These are phyloP conservation scores for Platanthera zijinensis DNA, from an alignment of 106 monocot genomes.

Conservation along the genomic window DNA sequence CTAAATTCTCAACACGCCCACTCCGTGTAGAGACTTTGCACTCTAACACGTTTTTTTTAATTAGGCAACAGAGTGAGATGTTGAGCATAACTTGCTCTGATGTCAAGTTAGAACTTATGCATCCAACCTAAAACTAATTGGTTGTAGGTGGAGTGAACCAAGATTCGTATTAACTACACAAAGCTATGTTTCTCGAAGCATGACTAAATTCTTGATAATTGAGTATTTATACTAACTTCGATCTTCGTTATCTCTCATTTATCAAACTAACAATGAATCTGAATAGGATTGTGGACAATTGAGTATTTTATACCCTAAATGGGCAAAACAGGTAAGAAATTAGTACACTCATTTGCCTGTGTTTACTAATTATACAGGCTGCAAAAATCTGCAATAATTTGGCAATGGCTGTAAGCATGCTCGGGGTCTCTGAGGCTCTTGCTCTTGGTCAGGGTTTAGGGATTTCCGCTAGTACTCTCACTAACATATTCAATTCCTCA, in stretches of 20 bases:
- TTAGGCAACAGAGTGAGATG: too few species aligned
- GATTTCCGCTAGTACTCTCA: slow-evolving; percentile 53
- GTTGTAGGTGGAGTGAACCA: too few species aligned
- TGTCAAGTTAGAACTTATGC: too few species aligned
- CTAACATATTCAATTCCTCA: slow-evolving; percentile 80
- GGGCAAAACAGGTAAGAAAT: not conserved
- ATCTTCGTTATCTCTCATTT: not conserved
- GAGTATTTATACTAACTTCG: not conserved
- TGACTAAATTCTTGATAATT: too few species aligned
- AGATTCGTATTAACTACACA: too few species aligned
- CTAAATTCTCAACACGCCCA: too few species aligned
- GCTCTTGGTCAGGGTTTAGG: slow-evolving; percentile 89
- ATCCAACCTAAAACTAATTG: too few species aligned
- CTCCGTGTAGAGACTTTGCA: too few species aligned
- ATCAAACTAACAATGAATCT: not conserved
- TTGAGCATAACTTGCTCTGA: too few species aligned
- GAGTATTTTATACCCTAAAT: not conserved
- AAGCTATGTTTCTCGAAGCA: too few species aligned
- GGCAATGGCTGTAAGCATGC: slow-evolving; percentile 94
- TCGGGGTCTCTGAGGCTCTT: slow-evolving; percentile 92
- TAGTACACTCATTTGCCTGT: not conserved
- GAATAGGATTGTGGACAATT: not conserved
- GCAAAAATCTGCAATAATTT: slow-evolving; percentile 98
- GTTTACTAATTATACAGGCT: slow-evolving; percentile 33
- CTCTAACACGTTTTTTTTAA: too few species aligned